Conservation (phyloP, 805 yeast species). For the Candida boidinii region DNA sequence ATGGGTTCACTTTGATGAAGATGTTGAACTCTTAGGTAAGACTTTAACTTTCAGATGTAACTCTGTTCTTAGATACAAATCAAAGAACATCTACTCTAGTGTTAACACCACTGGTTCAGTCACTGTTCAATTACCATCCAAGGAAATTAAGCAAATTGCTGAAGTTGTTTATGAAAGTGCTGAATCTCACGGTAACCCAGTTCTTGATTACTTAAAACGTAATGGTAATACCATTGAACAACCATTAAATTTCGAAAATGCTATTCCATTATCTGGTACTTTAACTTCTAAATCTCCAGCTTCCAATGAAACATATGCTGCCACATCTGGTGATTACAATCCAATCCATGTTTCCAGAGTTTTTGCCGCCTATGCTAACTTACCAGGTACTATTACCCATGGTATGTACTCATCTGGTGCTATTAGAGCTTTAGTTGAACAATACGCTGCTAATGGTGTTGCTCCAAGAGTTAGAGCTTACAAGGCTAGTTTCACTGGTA, state of each 20-base stretch:
- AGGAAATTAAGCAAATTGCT: conserved; percentile 80
- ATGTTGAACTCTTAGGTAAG: conserved; percentile 65
- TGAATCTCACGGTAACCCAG: conserved; percentile 94
- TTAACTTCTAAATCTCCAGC: conserved; percentile 79
- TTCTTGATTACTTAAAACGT: conserved; percentile 84
- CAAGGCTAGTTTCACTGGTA: conserved; percentile 84
- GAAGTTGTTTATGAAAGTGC: conserved; percentile 83
- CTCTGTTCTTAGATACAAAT: conserved; percentile 75
- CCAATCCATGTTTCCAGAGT: conserved; percentile 97
- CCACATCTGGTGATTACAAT: conserved; percentile 95
- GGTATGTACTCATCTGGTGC: conserved; percentile 99
- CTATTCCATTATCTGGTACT: conserved; percentile 71
- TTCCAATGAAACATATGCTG: conserved; percentile 93
- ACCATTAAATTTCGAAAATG: conserved; percentile 82
- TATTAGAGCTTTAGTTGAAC: conserved; percentile 90
- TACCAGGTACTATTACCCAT: conserved; percentile 97
- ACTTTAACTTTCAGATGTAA: conserved; percentile 83
- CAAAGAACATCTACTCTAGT: conserved; percentile 64
- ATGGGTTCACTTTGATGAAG: conserved; percentile 86
- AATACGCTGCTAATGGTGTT: conserved; percentile 97
- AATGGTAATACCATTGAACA: conserved; percentile 92
- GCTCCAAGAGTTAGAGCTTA: conserved; percentile 94
- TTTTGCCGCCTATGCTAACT: conserved; percentile 84
- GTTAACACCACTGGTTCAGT: conserved; percentile 83
- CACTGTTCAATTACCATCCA: conserved; percentile 82